Evolutionary conservation across 2,329 filamentous ascomycete genomes (phyloP).

Genomic region (Trichoderma arundinaceum): DNA sequence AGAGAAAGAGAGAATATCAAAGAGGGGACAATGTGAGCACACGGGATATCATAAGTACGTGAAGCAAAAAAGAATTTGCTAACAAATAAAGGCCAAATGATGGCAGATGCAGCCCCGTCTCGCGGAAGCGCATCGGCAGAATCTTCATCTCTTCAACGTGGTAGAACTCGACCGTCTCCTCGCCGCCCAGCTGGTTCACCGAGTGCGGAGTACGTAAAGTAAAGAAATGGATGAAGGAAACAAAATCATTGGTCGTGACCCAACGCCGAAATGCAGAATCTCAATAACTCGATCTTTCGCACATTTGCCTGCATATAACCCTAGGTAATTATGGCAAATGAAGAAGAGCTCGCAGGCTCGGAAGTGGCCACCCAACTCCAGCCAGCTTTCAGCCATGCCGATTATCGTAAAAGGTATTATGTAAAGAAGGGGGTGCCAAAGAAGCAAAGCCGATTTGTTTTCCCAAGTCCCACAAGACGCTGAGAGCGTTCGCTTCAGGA

Average conservation of each 20-base stretch:
- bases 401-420: background rate
- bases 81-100: constrained; percentile 13
- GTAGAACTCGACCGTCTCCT: background rate
- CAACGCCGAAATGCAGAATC: constrained; percentile 28
- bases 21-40: constrained; percentile 8
- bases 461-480: background rate
- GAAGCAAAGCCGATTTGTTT: background rate
- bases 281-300: constrained; percentile 8
- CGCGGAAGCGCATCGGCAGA: constrained; percentile 10
- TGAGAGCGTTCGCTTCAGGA: background rate
- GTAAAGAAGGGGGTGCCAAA: constrained; percentile 1
- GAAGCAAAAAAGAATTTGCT: constrained; percentile 7
- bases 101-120: constrained; percentile 14
- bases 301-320: constrained; percentile 5
- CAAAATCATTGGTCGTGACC: constrained; percentile 22
- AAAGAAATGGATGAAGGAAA: background rate
- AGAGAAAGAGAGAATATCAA: background rate
- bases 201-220: background rate
- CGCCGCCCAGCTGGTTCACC: background rate
- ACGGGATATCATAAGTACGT: constrained; percentile 29
- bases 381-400: background rate
- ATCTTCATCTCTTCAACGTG: background rate
- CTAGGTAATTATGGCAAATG: background rate
- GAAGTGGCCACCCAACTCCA: constrained; percentile 6
- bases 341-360: background rate